Conservation (phyloP, 176 grass and related monocot genomes). For the Tillandsia fasciculata region DNA sequence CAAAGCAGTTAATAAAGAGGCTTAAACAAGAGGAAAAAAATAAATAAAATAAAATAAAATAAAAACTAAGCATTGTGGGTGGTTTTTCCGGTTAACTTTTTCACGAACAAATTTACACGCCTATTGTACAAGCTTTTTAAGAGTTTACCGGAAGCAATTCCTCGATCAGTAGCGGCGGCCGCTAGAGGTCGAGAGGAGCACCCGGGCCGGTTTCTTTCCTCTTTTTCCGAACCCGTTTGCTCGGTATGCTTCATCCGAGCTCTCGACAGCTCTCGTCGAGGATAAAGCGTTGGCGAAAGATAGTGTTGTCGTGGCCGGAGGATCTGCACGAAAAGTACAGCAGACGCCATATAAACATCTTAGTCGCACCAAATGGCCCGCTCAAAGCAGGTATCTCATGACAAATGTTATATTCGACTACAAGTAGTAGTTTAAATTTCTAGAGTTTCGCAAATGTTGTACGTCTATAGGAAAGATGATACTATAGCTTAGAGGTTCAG, state of each 20-base stretch:
- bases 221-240: conserved; percentile 51
- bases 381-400: too few relatives aligned
- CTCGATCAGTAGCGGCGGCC: conserved; percentile 65
- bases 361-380: too few relatives aligned
- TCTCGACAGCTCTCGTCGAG: conserved; percentile 32
- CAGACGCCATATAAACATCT: not conserved
- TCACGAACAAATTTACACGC: not conserved
- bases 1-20: too few relatives aligned
- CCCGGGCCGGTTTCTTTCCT: conserved; percentile 68
- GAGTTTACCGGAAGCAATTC: not conserved
- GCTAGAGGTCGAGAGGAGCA: conserved; percentile 67
- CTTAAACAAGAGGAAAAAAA: too few relatives aligned
- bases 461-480: too few relatives aligned
- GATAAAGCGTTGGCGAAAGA: conserved; percentile 82
- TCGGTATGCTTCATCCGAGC: conserved; percentile 28
- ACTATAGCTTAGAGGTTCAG: too few relatives aligned
- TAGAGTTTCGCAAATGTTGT: too few relatives aligned
- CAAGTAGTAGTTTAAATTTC: too few relatives aligned
- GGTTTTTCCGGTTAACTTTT: too few relatives aligned
- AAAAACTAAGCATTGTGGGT: too few relatives aligned
- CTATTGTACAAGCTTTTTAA: not conserved
- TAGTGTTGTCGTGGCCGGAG: conserved; percentile 9
- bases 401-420: too few relatives aligned
- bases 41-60: too few relatives aligned
- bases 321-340: conserved; percentile 21